Evolutionary conservation across 768 basidiomycete genomes (phyloP), one percentile per base, ranked within the genome.

Genomic region (Tulasnella sp.): DNA sequence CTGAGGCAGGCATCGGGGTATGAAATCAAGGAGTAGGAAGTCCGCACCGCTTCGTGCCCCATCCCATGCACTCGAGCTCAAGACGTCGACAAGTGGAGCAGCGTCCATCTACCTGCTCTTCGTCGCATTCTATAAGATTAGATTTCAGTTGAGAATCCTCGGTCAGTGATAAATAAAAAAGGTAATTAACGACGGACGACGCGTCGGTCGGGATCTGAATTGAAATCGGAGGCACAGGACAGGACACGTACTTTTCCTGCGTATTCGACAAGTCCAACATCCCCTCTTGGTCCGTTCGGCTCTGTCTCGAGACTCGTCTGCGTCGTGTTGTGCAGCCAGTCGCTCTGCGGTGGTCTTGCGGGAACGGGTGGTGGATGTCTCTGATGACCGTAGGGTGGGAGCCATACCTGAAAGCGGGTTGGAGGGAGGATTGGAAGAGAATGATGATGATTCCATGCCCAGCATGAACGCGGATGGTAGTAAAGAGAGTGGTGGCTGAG

Each of bases 21-120:
- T 21, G 21, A 29, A 48, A 48, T 22, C 19, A 48, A 31, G 15
- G 27, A 15, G 21, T 7, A 24, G 22, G n/a, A 24, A 42, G 15
- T 4, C 49, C 57, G 27, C 46, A 59, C 57, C 62, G 49, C 22
- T 62, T 61, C 42, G 49, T 30, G 27, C 62, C 60, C 38, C 44
- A 62, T 44, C 62, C 62, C 22, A 62, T 50, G 42, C 62, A 62
- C 19, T 62, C 62, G 42, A 62, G 29, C 22, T 49, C 24, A 24
- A 62, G 43, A 10, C 62, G 62, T 27, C 29, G 27, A 41, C 62
- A 62, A 4, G 62, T 62, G n/a, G 51, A 53, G 43, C 62, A 62
- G 9, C 62, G 49, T 30, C 62, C 62, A 34, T 62, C 62, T 22
- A 58, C 44, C 19, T 44, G 49, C 27, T 62, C 60, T 25, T 61